phyloP scores from a whole-genome alignment of 2,329 filamentous ascomycete species.

The Botrytis tulipae region DNA sequence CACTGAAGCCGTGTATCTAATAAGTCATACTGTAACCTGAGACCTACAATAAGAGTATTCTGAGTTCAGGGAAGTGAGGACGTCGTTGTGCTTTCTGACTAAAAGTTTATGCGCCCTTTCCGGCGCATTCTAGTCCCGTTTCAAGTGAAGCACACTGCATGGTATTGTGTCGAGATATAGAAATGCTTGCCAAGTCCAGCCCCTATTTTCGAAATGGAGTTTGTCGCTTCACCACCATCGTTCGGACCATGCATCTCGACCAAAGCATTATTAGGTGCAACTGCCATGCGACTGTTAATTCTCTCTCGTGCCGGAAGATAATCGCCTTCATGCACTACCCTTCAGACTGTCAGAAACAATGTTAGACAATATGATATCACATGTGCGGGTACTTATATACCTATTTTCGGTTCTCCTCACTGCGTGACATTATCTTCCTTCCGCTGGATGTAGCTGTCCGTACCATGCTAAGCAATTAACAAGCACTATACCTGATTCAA shows the following conservation, averaged over 20 bases:
- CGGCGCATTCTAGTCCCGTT: background rate
- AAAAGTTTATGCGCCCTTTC: background rate
- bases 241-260: slow-evolving; percentile 2
- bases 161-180: background rate
- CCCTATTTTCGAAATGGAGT: background rate
- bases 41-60: background rate
- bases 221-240: background rate
- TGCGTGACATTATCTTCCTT: slow-evolving; percentile 13
- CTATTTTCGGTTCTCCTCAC: slow-evolving; percentile 5
- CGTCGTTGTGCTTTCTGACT: background rate
- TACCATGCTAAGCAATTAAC: background rate
- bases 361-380: slow-evolving; percentile 7
- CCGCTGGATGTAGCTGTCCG: slow-evolving; percentile 12
- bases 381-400: slow-evolving; percentile 13
- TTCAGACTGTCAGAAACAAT: background rate
- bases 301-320: background rate
- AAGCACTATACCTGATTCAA: background rate
- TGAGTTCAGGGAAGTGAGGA: background rate
- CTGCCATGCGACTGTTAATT: background rate
- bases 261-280: background rate
- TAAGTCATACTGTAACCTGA: background rate
- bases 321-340: background rate
- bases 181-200: background rate
- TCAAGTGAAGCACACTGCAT: slow-evolving; percentile 17
- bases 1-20: background rate